Base-by-base conservation (phyloP, 805 yeast species). In the Starmera pachycereana region DNA sequence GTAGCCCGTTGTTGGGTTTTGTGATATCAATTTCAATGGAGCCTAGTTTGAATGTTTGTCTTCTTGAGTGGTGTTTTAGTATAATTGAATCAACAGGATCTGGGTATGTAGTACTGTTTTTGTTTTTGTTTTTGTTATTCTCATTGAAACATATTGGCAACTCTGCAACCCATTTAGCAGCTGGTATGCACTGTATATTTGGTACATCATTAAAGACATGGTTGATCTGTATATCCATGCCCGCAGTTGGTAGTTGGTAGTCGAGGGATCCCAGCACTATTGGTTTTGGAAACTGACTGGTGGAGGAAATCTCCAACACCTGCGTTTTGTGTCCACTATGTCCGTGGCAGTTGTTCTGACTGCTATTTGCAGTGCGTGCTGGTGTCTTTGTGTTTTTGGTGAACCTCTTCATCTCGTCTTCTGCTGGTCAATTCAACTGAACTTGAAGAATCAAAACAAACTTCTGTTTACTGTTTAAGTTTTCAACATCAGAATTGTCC, bases 41-140 rank as follows among this genome's bases (percentile, higher is more conserved):
- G 1, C 57, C 57, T 29, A 53, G 16, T 39, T 40, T 49, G 33
- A 49, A 36, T 3, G 35, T 33, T 34, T 44, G 49, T 3, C 46
- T 42, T 16, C n/a, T 32, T 3, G 19, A 12, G 22, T 47, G 43
- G 13, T 51, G 45, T 1, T 38, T 4, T 14, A 43, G 14, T 12
- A 42, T 41, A 12, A 41, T 47, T 22, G 28, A 30, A 32, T 44
- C 35, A 3, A 40, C 45, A 11, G 53, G 49, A 19, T 49, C 48
- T 13, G n/a, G 19, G 27, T 22, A 22, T 22, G 27, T 22, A 22
- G 6, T 16, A 16, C 18, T 16, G 27, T 22, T 22, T 7, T 22
- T 22, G 27, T 22, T 22, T 7, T 22, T 22, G 27, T 22, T 22
- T 7, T 8, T 22, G 27, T 3, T 22, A 8, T 22, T 22, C 9